These are phyloP conservation scores for Zasmidium angulare DNA, from an alignment of 2,329 filamentous ascomycete species.

Conservation along the genomic window DNA sequence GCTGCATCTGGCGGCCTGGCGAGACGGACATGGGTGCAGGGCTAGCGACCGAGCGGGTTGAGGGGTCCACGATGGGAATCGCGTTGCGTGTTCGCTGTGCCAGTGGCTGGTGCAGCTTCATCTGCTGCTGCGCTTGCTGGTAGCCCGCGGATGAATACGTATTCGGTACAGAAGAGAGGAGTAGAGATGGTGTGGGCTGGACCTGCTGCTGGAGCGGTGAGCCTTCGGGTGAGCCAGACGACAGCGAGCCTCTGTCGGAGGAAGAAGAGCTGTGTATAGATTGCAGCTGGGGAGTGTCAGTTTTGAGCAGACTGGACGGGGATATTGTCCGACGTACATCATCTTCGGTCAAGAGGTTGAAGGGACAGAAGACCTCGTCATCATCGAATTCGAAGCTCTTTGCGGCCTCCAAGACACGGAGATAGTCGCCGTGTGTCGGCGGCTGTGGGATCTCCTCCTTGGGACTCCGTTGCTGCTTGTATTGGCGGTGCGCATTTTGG, in stretches of 20 bases:
- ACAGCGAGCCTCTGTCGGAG: slow-evolving; percentile 91
- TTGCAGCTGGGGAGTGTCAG: slow-evolving; percentile 64
- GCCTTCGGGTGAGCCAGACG: slow-evolving; percentile 87
- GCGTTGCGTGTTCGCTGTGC: slow-evolving; percentile 89
- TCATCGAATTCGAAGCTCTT: slow-evolving; percentile 95
- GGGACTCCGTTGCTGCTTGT: slow-evolving; percentile 75
- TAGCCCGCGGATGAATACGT: slow-evolving; percentile 54
- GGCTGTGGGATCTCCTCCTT: slow-evolving; percentile 85
- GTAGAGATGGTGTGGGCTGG: slow-evolving; percentile 67
- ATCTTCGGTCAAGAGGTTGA: slow-evolving; percentile 81
- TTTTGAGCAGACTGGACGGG: slow-evolving; percentile 23
- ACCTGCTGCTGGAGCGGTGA: slow-evolving; percentile 86
- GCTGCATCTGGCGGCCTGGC: slow-evolving; percentile 62
- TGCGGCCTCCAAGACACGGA: slow-evolving; percentile 83
- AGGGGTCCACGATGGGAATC: slow-evolving; percentile 96
- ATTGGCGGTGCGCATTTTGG: slow-evolving; percentile 80
- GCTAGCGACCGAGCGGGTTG: slow-evolving; percentile 85
- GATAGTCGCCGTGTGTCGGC: slow-evolving; percentile 74
- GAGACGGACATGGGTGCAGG: slow-evolving; percentile 70
- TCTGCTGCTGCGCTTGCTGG: slow-evolving; percentile 58
- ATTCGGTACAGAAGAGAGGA: slow-evolving; percentile 63
- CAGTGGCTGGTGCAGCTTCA: slow-evolving; percentile 88
- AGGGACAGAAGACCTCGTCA: slow-evolving; percentile 91
- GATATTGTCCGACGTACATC: slow-evolving; percentile 62
- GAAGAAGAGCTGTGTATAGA: slow-evolving; percentile 80